Base-by-base conservation (phyloP, 1,284 basidiomycete species). In the Moniliella sp. region DNA sequence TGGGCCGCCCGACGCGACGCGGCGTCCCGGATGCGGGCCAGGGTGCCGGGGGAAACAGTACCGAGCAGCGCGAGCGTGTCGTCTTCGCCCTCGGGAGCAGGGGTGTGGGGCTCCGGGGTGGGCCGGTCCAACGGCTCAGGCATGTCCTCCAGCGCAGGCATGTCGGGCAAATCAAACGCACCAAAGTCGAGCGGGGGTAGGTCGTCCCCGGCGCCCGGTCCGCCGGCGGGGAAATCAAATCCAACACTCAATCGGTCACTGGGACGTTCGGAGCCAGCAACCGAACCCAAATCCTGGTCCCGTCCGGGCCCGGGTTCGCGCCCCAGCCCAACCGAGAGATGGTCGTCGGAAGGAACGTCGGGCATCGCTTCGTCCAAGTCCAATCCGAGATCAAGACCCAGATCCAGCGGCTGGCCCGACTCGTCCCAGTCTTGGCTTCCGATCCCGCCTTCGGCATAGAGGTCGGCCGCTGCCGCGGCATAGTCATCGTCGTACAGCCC, bases 161-260 rank as follows among this genome's bases (percentile, higher is more conserved):
- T n/a, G n/a, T n/a, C n/a, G n/a, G n/a, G n/a, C n/a, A n/a, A n/a
- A n/a, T n/a, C n/a, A n/a, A n/a, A 8, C 76, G 78, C 5, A 75
- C 76, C 79, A 39, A 15, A 34, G 34, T 26, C 21, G 18, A 31
- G 8, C 12, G 19, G 30, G 50, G 28, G 49, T 35, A 30, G 62
- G 62, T 27, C 34, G 27, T 48, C 49, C 33, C 74, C 72, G 18
- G 70, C 76, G 48, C 79, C 78, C 29, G 71, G 69, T 18, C 57
- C 42, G 15, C 54, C 55, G n/a, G n/a, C n/a, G n/a, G n/a, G n/a
- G n/a, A n/a, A n/a, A n/a, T n/a, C n/a, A n/a, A n/a, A n/a, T n/a
- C n/a, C n/a, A n/a, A n/a, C n/a, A n/a, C n/a, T n/a, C n/a, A n/a
- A n/a, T n/a, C n/a, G n/a, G n/a, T n/a, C n/a, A n/a, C n/a, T n/a